Percentiles rank a stretch among this genome's conserved stretches.
phyloP scores from a whole-genome alignment of 2,329 filamentous ascomycete species.

The Colletotrichum graminicola region DNA sequence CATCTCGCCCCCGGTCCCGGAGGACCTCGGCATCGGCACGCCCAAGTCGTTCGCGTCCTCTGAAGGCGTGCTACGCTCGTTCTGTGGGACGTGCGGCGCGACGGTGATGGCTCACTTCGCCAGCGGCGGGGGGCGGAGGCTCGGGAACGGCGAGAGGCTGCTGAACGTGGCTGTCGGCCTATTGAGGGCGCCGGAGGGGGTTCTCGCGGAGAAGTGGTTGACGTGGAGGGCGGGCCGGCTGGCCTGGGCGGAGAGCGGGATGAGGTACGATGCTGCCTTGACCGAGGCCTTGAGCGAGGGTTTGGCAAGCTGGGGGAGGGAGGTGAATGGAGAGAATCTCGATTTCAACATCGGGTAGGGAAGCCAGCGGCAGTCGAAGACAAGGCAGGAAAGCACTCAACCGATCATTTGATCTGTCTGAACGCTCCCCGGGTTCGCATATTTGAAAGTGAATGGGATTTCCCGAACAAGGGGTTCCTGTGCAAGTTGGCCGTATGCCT shows the following conservation, averaged over 20 bases:
- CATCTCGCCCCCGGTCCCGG: conserved; percentile 53
- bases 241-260: conserved; percentile 51
- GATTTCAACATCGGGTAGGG: conserved; percentile 23
- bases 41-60: conserved; percentile 58
- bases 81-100: conserved; percentile 62
- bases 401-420: not conserved
- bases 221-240: conserved; percentile 57
- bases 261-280: conserved; percentile 54
- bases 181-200: conserved; percentile 58
- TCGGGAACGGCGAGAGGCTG: conserved; percentile 43
- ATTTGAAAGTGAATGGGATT: too few species aligned
- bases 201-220: conserved; percentile 60
- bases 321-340: conserved; percentile 50
- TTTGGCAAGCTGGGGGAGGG: conserved; percentile 53
- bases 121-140: conserved; percentile 47
- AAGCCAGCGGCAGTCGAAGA: conserved; percentile 12
- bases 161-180: conserved; percentile 60
- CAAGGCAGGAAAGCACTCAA: not conserved
- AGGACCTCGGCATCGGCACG: conserved; percentile 57
- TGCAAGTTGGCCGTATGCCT: conserved; percentile 46
- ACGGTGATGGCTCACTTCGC: conserved; percentile 50
- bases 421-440: not conserved
- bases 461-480: not conserved
- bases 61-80: conserved; percentile 54
- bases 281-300: conserved; percentile 52